Conservation (phyloP, 805 yeast genomes). For the Metschnikowia borealis region DNA sequence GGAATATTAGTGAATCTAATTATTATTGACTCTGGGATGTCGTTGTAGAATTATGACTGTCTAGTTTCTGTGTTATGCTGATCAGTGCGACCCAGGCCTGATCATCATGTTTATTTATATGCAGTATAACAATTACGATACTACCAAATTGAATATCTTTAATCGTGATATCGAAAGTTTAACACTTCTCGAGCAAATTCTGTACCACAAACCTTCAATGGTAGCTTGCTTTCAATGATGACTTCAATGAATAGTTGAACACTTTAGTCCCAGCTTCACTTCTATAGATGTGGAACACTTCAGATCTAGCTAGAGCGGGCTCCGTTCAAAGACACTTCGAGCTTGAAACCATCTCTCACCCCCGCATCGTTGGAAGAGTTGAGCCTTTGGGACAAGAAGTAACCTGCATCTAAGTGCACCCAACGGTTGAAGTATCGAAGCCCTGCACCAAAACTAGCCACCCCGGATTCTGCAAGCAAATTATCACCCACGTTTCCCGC, state of each 20-base stretch:
- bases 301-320: background rate
- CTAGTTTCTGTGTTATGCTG: background rate
- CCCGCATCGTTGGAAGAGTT: slow-evolving; percentile 21
- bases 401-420: slow-evolving; percentile 42
- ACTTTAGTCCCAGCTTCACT: too few relatives aligned
- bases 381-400: slow-evolving; percentile 27
- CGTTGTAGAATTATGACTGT: too few relatives aligned
- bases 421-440: slow-evolving; percentile 35
- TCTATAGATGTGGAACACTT: too few relatives aligned
- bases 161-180: too few relatives aligned
- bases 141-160: too few relatives aligned
- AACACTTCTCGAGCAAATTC: too few relatives aligned
- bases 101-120: background rate
- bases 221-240: too few relatives aligned
- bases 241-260: too few relatives aligned
- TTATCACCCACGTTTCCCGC: slow-evolving; percentile 55
- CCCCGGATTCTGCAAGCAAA: slow-evolving; percentile 22
- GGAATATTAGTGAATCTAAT: too few relatives aligned
- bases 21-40: too few relatives aligned
- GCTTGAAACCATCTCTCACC: slow-evolving; percentile 36
- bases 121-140: background rate
- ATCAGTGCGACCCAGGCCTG: slow-evolving; percentile 1
- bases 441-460: slow-evolving; percentile 33
- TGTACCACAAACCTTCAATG: too few relatives aligned
- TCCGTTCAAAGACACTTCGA: slow-evolving; percentile 28